These are phyloP conservation scores for Emericellopsis atlantica DNA, from an alignment of 2,329 filamentous ascomycete species.

Conservation along the genomic window DNA sequence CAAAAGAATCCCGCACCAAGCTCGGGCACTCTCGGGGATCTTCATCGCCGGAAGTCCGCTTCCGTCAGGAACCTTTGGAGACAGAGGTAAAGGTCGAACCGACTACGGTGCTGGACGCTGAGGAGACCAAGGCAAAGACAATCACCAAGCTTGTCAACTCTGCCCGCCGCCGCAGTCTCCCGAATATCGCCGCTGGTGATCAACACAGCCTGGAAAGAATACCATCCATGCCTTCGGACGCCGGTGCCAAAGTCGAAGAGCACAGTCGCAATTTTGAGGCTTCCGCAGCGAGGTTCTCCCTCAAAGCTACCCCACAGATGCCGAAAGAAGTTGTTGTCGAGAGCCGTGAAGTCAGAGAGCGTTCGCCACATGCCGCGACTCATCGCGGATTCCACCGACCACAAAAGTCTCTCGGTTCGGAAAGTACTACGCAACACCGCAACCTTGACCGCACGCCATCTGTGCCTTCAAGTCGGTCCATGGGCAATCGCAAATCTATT, in stretches of 20 bases:
- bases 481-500: background rate
- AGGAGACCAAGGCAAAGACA: background rate
- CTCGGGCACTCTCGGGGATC: background rate
- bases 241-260: constrained; percentile 3
- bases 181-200: constrained; percentile 4
- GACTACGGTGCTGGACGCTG: background rate
- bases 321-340: background rate
- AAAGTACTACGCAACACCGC: background rate
- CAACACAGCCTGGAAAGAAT: background rate
- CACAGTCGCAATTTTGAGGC: constrained; percentile 1
- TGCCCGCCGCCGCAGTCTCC: constrained; percentile 1
- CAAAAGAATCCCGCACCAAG: background rate
- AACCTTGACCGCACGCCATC: background rate
- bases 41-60: background rate
- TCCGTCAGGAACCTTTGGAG: background rate
- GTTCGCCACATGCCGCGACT: too few species aligned
- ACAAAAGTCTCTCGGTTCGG: too few species aligned
- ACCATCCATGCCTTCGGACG: constrained; percentile 4
- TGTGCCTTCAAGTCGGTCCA: background rate
- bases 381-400: too few species aligned
- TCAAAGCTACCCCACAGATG: background rate
- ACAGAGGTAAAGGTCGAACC: background rate
- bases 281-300: background rate
- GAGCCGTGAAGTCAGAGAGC: background rate
- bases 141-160: background rate